These are phyloP conservation scores for Termitomyces sp. DNA, from an alignment of 768 basidiomycete genomes.

Conservation along the genomic window DNA sequence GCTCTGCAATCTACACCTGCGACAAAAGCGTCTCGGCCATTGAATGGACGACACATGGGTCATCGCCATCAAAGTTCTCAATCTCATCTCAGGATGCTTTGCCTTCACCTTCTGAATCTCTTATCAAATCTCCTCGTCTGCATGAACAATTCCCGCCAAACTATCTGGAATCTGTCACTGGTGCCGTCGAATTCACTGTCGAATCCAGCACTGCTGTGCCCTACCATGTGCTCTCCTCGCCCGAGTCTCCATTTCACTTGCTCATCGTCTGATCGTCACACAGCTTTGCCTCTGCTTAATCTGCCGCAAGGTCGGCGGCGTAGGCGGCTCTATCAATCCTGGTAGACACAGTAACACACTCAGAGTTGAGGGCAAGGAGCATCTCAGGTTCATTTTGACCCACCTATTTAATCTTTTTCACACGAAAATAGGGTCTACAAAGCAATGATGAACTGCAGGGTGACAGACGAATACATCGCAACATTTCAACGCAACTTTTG, in stretches of 20 bases:
- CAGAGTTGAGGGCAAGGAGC: conserved; percentile 45
- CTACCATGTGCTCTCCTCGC: too few species aligned
- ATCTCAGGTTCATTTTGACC: conserved; percentile 47
- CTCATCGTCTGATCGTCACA: conserved; percentile 22
- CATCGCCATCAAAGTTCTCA: too few species aligned
- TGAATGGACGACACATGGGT: too few species aligned
- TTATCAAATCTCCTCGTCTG: too few species aligned
- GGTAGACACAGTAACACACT: conserved; percentile 32
- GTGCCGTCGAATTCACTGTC: conserved; percentile 43
- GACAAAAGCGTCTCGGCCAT: too few species aligned
- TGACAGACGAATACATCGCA: conserved; percentile 40
- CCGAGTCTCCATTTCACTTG: too few species aligned
- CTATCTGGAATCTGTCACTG: conserved; percentile 56
- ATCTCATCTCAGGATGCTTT: too few species aligned
- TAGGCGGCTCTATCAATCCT: conserved; percentile 62
- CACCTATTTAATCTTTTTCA: conserved; percentile 15
- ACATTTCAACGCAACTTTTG: conserved; percentile 57
- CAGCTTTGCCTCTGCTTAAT: conserved; percentile 66
- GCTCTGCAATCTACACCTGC: too few species aligned
- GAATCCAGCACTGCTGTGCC: conserved; percentile 57
- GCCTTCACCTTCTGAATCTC: too few species aligned
- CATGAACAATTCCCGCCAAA: conserved; percentile 61
- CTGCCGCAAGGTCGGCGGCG: conserved; percentile 67
- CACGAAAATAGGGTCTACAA: conserved; percentile 54
- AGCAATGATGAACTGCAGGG: conserved; percentile 56